Evolutionary conservation across 495 filamentous ascomycete species (phyloP).

Genomic region (Neurospora discreta): DNA sequence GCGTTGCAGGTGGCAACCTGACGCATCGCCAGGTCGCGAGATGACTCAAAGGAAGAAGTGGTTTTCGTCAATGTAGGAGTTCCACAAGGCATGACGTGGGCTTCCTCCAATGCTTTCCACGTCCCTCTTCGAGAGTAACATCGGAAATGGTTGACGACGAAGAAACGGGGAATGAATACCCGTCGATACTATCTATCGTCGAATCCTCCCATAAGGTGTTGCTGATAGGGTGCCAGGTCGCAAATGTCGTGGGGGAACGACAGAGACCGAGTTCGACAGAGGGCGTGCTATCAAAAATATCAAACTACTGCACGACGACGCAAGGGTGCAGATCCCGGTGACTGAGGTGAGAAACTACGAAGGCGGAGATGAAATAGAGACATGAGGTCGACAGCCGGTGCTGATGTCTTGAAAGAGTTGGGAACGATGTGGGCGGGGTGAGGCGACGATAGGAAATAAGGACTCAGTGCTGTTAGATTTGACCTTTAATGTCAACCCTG

Average conservation of each 20-base stretch:
- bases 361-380: neutral
- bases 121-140: neutral
- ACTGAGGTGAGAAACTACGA: neutral
- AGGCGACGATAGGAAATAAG: neutral
- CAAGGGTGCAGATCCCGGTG: neutral
- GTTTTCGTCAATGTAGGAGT: neutral
- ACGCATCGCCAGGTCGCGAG: neutral
- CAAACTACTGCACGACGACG: neutral
- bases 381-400: neutral
- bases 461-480: slow-evolving; percentile 51
- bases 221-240: neutral
- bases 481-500: slow-evolving; percentile 92
- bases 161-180: neutral
- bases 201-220: neutral
- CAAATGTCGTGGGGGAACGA: neutral
- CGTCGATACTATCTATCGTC: neutral
- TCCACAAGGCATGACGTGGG: neutral
- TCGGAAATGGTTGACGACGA: neutral
- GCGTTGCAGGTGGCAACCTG: neutral
- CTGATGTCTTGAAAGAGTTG: neutral
- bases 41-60: neutral
- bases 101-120: neutral
- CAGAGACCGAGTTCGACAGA: neutral
- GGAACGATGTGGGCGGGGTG: neutral
- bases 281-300: neutral